Evolutionary conservation across 257 asterid species (phyloP).

Genomic region (Nicotiana attenuata): DNA sequence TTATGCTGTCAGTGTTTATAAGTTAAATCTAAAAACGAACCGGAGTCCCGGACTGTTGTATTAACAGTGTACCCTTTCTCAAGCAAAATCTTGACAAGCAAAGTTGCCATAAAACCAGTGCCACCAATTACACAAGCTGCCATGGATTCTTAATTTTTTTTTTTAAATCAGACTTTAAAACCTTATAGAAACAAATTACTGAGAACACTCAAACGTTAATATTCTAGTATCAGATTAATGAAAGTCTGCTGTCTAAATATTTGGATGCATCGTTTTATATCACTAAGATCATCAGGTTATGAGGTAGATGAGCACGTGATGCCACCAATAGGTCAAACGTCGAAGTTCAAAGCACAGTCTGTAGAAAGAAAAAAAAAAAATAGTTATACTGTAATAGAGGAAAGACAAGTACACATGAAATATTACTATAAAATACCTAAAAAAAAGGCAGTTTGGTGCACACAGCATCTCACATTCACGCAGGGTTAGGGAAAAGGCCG

Average conservation of each 20-base stretch:
- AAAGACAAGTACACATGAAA: no score
- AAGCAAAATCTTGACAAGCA: constrained; percentile 21
- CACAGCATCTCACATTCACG: no score
- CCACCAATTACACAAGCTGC: constrained; percentile 28
- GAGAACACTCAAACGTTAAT: not conserved
- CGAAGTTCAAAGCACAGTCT: not conserved
- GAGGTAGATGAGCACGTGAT: not conserved
- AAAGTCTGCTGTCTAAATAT: not conserved
- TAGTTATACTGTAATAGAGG: no score
- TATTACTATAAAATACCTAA: no score
- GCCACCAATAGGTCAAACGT: not conserved
- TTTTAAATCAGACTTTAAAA: not conserved
- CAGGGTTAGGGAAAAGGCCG: no score
- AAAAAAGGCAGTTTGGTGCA: no score
- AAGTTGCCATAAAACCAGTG: constrained; percentile 25
- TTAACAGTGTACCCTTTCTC: constrained; percentile 22
- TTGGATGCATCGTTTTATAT: not conserved
- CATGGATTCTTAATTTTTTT: not conserved
- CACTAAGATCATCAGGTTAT: not conserved
- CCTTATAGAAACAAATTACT: not conserved
- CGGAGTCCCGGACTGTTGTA: constrained; percentile 17
- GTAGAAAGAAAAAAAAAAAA: not conserved
- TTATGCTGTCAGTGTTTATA: no score
- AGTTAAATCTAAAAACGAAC: not conserved
- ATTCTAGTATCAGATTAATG: not conserved